phyloP scores from a whole-genome alignment of 768 basidiomycete genomes.

The Leccinum disarticulatum region DNA sequence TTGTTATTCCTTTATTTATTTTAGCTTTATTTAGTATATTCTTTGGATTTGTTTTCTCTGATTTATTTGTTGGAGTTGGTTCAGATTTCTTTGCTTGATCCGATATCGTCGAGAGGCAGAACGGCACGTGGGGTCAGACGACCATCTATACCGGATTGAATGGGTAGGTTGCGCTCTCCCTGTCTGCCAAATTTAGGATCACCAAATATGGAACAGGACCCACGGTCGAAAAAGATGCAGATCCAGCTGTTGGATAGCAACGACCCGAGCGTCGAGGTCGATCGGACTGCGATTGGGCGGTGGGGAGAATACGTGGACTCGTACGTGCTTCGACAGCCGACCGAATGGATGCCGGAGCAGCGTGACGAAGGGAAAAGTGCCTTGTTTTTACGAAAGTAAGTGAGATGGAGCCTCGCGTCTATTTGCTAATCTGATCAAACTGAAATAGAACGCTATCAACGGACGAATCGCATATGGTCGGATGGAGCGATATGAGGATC shows the following conservation, averaged over 20 bases:
- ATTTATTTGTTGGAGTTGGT: too few relatives aligned
- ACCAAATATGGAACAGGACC: constrained; percentile 43
- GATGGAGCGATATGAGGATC: constrained; percentile 36
- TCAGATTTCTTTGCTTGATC: too few relatives aligned
- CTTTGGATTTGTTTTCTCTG: too few relatives aligned
- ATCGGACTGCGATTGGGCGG: constrained; percentile 48
- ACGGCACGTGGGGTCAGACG: constrained; percentile 68
- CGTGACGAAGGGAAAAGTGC: constrained; percentile 35
- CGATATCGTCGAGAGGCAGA: constrained; percentile 82
- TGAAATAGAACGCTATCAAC: constrained; percentile 54
- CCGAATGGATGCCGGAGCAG: constrained; percentile 62
- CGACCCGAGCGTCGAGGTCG: constrained; percentile 64
- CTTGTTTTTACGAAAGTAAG: constrained; percentile 63
- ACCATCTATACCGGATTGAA: constrained; percentile 75
- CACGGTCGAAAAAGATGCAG: constrained; percentile 52
- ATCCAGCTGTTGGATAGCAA: constrained; percentile 59
- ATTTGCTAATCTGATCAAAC: constrained; percentile 25
- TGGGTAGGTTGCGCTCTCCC: constrained; percentile 54
- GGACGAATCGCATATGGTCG: constrained; percentile 25
- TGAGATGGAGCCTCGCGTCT: constrained; percentile 13
- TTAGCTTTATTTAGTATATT: too few relatives aligned
- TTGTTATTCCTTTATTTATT: too few relatives aligned
- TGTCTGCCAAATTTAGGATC: constrained; percentile 8
- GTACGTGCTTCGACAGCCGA: constrained; percentile 67
- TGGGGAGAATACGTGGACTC: constrained; percentile 78